Conservation (phyloP, 1,284 basidiomycete genomes). For the Rhodotorula sp. region DNA sequence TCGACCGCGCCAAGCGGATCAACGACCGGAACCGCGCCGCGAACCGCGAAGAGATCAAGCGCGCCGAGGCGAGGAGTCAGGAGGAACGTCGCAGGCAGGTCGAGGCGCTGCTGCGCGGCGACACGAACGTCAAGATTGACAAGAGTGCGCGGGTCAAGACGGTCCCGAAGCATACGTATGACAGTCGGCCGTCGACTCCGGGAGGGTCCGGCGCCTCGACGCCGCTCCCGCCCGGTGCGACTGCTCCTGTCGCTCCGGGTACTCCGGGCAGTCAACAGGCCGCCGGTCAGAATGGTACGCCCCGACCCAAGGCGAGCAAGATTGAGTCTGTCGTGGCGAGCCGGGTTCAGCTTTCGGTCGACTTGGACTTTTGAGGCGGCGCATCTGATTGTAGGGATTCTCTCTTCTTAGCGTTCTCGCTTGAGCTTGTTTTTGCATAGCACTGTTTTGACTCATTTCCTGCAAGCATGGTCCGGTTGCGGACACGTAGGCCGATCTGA, state of each 20-base stretch:
- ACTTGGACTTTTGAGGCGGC: slow-evolving; percentile 29
- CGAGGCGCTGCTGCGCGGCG: slow-evolving; percentile 53
- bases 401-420: not conserved
- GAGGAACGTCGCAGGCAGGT: slow-evolving; percentile 64
- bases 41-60: slow-evolving; percentile 72
- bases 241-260: not conserved
- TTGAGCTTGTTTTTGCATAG: not conserved
- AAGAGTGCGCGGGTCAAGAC: slow-evolving; percentile 64
- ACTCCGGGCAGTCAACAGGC: not conserved
- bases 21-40: slow-evolving; percentile 83
- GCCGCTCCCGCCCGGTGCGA: not conserved
- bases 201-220: slow-evolving; percentile 10
- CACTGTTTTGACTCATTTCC: too few relatives aligned
- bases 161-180: slow-evolving; percentile 52
- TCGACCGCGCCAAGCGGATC: slow-evolving; percentile 64
- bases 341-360: slow-evolving; percentile 38
- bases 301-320: slow-evolving; percentile 21
- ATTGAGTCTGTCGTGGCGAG: slow-evolving; percentile 31
- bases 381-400: too few relatives aligned
- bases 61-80: slow-evolving; percentile 63
- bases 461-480: too few relatives aligned
- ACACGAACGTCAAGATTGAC: slow-evolving; percentile 56
- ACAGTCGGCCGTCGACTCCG: slow-evolving; percentile 25
- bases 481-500: too few relatives aligned
- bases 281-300: not conserved